phyloP scores from a whole-genome alignment of 139 green algal genomes.

The Haematococcus sp. region DNA sequence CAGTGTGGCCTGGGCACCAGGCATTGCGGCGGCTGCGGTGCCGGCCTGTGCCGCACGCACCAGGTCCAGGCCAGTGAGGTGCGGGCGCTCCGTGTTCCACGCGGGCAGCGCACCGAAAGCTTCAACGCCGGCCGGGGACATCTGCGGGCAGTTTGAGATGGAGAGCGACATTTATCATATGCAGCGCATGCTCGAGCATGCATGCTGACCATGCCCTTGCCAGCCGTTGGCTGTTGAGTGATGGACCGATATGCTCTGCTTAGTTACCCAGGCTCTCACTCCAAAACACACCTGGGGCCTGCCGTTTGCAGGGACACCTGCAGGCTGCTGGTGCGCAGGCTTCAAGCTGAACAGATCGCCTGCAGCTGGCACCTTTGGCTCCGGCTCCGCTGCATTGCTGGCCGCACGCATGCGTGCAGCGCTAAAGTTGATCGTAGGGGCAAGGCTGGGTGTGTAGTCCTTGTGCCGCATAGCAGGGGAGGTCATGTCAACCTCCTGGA shows the following conservation, averaged over 20 bases:
- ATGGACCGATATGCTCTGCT: too few species aligned
- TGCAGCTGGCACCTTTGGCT: constrained; percentile 6
- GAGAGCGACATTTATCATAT: neutral
- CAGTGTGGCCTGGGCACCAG: constrained; percentile 7
- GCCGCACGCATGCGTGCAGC: neutral
- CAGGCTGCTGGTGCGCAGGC: neutral
- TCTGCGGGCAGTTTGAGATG: neutral
- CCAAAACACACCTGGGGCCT: neutral
- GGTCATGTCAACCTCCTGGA: neutral
- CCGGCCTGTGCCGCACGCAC: neutral
- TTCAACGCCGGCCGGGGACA: neutral
- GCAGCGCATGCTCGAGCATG: too few species aligned
- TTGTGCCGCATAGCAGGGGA: neutral
- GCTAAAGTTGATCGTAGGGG: constrained; percentile 12
- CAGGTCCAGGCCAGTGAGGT: constrained; percentile 31
- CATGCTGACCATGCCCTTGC: too few species aligned
- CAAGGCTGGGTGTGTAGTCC: constrained; percentile 26
- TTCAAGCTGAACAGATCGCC: constrained; percentile 24
- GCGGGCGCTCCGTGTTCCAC: constrained; percentile 22
- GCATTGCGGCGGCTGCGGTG: neutral
- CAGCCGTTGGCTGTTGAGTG: too few species aligned
- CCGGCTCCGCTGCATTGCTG: neutral
- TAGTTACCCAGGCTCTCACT: too few species aligned
- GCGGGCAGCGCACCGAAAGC: neutral
- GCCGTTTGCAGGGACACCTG: neutral